Conservation (phyloP, 805 yeast species). For the Saccharomycopsis sp. region DNA sequence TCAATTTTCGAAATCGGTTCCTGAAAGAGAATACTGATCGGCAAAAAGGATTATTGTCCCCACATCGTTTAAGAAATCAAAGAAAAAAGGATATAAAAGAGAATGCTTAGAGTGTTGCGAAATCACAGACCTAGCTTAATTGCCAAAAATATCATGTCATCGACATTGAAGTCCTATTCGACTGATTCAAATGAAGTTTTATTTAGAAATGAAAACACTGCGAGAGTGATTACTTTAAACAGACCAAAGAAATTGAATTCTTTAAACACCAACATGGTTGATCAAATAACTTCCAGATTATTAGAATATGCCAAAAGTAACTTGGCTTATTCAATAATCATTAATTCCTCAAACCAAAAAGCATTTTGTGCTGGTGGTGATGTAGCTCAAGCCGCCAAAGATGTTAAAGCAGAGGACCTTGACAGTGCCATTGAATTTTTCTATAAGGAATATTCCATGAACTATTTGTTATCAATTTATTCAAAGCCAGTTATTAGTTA, state of each 20-base stretch:
- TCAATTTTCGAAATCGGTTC: too few relatives aligned
- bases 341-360: constrained; percentile 55
- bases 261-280: constrained; percentile 67
- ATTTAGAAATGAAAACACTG: constrained; percentile 52
- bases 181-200: constrained; percentile 8
- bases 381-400: constrained; percentile 69
- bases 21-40: too few relatives aligned
- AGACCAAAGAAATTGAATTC: constrained; percentile 83
- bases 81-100: too few relatives aligned
- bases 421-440: constrained; percentile 58
- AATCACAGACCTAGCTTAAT: neutral
- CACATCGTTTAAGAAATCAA: too few relatives aligned
- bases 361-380: constrained; percentile 97
- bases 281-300: constrained; percentile 62
- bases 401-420: constrained; percentile 42
- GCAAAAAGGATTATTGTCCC: too few relatives aligned
- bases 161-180: neutral
- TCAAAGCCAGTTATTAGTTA: constrained; percentile 76
- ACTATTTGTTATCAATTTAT: constrained; percentile 74
- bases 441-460: constrained; percentile 71
- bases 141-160: neutral
- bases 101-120: neutral
- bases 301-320: constrained; percentile 69
- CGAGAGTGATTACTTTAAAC: constrained; percentile 71
- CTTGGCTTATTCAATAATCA: constrained; percentile 52